Evolutionary conservation across 192 early-diverging fungal genomes (phyloP), one percentile per base, ranked within the genome.

Genomic region (Chytriomyces hyalinus): DNA sequence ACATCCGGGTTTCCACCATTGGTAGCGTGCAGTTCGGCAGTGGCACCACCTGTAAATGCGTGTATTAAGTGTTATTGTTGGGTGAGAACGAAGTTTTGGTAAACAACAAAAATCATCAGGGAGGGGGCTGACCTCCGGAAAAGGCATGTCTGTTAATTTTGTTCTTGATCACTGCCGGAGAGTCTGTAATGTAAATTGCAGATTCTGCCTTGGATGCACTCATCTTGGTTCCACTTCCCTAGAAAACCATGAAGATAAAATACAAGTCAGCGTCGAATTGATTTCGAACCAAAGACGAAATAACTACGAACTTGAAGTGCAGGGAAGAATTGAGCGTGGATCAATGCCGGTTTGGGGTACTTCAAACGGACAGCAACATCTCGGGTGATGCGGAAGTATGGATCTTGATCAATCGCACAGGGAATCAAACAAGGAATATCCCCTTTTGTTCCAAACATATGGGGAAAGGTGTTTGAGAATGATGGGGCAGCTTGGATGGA

Each of bases 391-490:
- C 97, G 91, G 90, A 99, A 99, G 85, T 99, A 99, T 63, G 97
- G 97, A 80, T 99, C 97, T 83, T 99, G 97, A 82, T 99, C 97
- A 80, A 99, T 97, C 59, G 95, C 96, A 78, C 96, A 98, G 26
- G 97, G 97, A 76, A 99, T 98, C 85, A 99, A 85, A 80, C 94
- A 96, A 5, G 97, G 96, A 74, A 98, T 92, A 77, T 99, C 95
- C 2, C 82, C 84, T 77, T 93, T 93, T 22, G 79, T 78, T 43
- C 97, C 97, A 87, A 98, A 99, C 67, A 99, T 99, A 63, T 92
- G 88, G 15, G 96, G 96, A 88, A 99, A 99, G 5, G 92, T 86
- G 83, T 94, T 97, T 76, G 94, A 95, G 80, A 99, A 93, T 6
- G 96, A 94, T 9, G 97, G 97, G 3, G 97, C 93, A 10, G 94